A percentile compares a stretch with the other conserved stretches of the same genome.
phyloP scores from a whole-genome alignment of 148 eudicot genomes.

The Salicornia ramosissima region DNA sequence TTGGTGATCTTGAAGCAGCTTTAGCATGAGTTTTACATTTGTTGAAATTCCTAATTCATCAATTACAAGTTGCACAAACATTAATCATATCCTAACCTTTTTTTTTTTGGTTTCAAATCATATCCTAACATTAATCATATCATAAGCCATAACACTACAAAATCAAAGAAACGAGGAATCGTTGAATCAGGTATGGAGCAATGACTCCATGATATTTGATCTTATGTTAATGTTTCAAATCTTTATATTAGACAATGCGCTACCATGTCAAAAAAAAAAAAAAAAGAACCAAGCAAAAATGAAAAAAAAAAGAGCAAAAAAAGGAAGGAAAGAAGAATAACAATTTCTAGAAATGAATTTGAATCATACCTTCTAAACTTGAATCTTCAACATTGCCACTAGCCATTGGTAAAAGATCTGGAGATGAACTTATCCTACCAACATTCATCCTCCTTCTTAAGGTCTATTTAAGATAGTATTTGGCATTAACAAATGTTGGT shows the following conservation, averaged over 20 bases:
- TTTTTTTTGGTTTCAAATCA: too few species aligned
- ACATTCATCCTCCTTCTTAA: conserved; percentile 36
- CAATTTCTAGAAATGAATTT: not conserved
- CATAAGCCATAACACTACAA: too few species aligned
- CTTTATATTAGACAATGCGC: too few species aligned
- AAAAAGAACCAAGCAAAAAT: not conserved
- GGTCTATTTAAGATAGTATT: not conserved
- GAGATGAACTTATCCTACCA: conserved; percentile 49
- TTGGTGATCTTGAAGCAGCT: conserved; percentile 81
- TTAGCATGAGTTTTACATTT: conserved; percentile 59
- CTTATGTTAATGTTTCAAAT: too few species aligned
- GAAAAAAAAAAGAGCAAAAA: not conserved
- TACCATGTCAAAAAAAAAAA: too few species aligned
- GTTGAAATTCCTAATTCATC: conserved; percentile 58
- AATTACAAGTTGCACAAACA: too few species aligned
- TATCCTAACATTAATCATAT: too few species aligned
- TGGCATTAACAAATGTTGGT: not conserved
- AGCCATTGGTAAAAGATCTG: conserved; percentile 38
- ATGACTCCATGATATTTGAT: too few species aligned
- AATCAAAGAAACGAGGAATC: too few species aligned
- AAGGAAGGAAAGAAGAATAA: not conserved
- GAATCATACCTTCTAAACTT: conserved; percentile 62
- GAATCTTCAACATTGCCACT: conserved; percentile 34
- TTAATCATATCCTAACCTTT: too few species aligned
- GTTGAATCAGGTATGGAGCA: too few species aligned